Evolutionary conservation across 1,284 basidiomycete genomes (phyloP), one percentile per base, ranked within the genome.

Genomic region (Ceratobasidium sp.): DNA sequence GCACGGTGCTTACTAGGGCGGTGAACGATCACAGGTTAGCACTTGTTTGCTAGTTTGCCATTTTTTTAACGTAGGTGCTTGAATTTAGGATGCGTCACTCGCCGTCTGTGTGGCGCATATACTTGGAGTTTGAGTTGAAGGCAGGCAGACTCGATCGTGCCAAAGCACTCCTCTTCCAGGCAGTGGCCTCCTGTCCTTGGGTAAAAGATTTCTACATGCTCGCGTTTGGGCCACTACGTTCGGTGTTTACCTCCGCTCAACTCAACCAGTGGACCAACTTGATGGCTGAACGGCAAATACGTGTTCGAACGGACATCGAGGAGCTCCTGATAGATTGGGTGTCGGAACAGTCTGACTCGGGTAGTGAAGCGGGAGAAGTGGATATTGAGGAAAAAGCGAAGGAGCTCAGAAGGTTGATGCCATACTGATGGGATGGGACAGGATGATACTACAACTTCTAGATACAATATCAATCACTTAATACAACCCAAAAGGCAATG

Each of bases 221-320:
- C 24, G 93, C 95, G 4, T 98, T 97, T 82, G 88, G 89, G 4
- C 85, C 88, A 0, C 83, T 98, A 51, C 87, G 94, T 39, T 80
- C 84, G 0, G 88, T 86, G 66, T 97, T 96, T 81, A 87, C 84
- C 39, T 77, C 82, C 19, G 83, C 83, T 22, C 95, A 98, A 80
- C 84, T 97, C 77, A 85, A 87, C 68, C 85, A 83, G 29, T 87
- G 93, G 78, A 88, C 86, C 43, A 91, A 94, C 74, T 87, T 90
- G 11, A 95, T 96, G 90, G 88, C 87, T 6, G 95, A 97, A 81
- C 86, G 94, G 54, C 92, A 91, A 0, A 82, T 97, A 19, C 88
- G 95, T 22, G 82, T 93, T 77, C 86, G 92, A 39, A 82, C 84
- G 61, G 89, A 88, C 0, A 79, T 94, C 77, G 92, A 94, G 39